Base-by-base conservation (phyloP, 306 rosid species). In the Vigna unguiculata region DNA sequence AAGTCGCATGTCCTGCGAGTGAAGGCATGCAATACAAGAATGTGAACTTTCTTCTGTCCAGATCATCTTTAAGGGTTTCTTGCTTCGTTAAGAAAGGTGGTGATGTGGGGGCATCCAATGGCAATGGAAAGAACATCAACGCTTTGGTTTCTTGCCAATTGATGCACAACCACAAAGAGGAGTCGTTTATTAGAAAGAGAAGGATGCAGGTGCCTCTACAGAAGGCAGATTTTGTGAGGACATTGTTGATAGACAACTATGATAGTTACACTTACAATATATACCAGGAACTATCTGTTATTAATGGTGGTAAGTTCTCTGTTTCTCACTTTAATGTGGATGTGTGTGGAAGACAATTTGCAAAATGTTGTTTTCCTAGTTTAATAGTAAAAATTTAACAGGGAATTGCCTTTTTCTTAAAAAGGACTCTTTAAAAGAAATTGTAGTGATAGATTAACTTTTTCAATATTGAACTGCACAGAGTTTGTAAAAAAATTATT, bases 261-360 rank as follows among this genome's bases (percentile, higher is more conserved):
- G 99, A 96, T 65, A 96, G 99, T 73, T 96, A 96, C 87, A 96
- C 99, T 4, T 96, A 96, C 85, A 96, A 96, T 82, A 88, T 96
- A 80, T 96, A 88, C 87, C 99, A 96, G 91, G 97, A 91, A 77
- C 83, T 96, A 62, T 92, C 98, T 72, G 54, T 91, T 75, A 78
- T 96, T 82, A 96, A 96, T 80, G 98, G 99, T 9, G 78, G 99
- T 96, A 86, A 57, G 96, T 61, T 57, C 45, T 46, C 61, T 66
- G 71, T 55, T 0, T 16, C 14, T 25, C 60, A 40, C 21, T 10
- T 75, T 8, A 76, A 60, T 46, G 47, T 81, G 40, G 14, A 10
- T 36, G 25, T 66, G 59, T 36, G 4, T 16, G 24, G 45, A 49
- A 40, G 53, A 13, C 43, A 62, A 21, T 52, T 34, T 70, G 69